Percentiles rank a stretch among this genome's conserved stretches.
Evolutionary conservation across 345 rosid genomes (phyloP).

Genomic region (Excoecaria agallocha): DNA sequence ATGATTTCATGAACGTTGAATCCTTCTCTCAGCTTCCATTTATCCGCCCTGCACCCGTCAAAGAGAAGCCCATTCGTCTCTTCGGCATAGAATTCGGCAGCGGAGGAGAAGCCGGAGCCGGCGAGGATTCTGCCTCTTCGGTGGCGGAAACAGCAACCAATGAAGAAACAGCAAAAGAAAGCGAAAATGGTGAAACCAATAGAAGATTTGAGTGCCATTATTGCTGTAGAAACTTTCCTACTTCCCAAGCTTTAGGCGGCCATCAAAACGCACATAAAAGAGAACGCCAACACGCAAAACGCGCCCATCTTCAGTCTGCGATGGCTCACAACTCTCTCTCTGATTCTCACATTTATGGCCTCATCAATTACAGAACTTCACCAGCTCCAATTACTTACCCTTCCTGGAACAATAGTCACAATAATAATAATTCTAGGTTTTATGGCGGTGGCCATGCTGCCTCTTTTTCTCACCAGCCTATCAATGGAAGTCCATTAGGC

Average conservation of each 20-base stretch:
- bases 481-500: slow-evolving; percentile 72
- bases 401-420: slow-evolving; percentile 41
- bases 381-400: slow-evolving; percentile 44
- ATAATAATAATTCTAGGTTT: slow-evolving; percentile 39
- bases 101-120: slow-evolving; percentile 11
- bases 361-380: slow-evolving; percentile 48
- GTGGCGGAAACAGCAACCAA: slow-evolving; percentile 21
- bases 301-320: slow-evolving; percentile 70
- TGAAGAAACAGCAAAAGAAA: slow-evolving; percentile 37
- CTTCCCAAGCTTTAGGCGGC: slow-evolving; percentile 98
- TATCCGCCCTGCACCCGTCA: slow-evolving; percentile 59
- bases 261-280: slow-evolving; percentile 99
- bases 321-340: slow-evolving; percentile 55
- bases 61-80: slow-evolving; percentile 69
- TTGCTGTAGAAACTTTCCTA: slow-evolving; percentile 92
- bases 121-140: slow-evolving; percentile 29
- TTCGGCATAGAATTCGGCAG: slow-evolving; percentile 76
- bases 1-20: slow-evolving; percentile 51
- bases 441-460: slow-evolving; percentile 35
- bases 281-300: slow-evolving; percentile 92
- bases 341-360: slow-evolving; percentile 51
- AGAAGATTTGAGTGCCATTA: slow-evolving; percentile 93
- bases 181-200: slow-evolving; percentile 42
- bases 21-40: slow-evolving; percentile 54
- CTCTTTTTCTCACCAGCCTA: slow-evolving; percentile 47